Percentiles rank a stretch among this genome's conserved stretches.
Conservation (phyloP, 108 stramenopile genomes). For the Phaeodactylum tricornutum region DNA sequence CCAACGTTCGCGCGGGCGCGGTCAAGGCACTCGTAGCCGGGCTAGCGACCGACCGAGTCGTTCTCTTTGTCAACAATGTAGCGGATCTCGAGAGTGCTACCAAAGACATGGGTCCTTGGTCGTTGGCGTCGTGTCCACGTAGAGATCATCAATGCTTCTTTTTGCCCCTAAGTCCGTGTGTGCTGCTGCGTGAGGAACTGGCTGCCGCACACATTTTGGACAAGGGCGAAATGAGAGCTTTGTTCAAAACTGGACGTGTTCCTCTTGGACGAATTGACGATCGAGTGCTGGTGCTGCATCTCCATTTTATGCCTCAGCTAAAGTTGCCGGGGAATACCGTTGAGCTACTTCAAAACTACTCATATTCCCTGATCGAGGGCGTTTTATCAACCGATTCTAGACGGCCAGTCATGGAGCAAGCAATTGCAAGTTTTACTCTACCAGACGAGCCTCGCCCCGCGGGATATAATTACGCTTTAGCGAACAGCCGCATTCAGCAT, state of each 20-base stretch:
- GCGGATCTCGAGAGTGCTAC: constrained; percentile 3
- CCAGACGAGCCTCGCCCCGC: background rate
- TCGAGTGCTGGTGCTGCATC: constrained; percentile 12
- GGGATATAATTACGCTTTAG: background rate
- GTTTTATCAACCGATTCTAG: background rate
- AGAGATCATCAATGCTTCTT: constrained; percentile 18
- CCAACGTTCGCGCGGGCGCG: constrained; percentile 4
- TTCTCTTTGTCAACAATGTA: constrained; percentile 8
- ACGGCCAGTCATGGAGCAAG: background rate
- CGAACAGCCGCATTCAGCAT: constrained; percentile 12
- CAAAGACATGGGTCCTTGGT: constrained; percentile 7
- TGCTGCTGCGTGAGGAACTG: constrained; percentile 8
- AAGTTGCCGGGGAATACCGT: too few species aligned
- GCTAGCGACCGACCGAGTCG: constrained; percentile 8
- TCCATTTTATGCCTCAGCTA: background rate
- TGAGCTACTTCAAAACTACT: background rate
- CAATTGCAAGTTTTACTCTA: background rate
- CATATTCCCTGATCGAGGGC: background rate
- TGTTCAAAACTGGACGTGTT: constrained; percentile 13
- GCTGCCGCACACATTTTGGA: background rate
- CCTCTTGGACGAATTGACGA: constrained; percentile 3
- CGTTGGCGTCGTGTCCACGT: constrained; percentile 10
- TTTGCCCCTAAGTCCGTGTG: constrained; percentile 11
- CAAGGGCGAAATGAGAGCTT: constrained; percentile 2
- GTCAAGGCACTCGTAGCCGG: constrained; percentile 10